Evolutionary conservation across 106 monocot genomes (phyloP), one percentile per base, ranked within the genome.

Genomic region (Posidonia australis): DNA sequence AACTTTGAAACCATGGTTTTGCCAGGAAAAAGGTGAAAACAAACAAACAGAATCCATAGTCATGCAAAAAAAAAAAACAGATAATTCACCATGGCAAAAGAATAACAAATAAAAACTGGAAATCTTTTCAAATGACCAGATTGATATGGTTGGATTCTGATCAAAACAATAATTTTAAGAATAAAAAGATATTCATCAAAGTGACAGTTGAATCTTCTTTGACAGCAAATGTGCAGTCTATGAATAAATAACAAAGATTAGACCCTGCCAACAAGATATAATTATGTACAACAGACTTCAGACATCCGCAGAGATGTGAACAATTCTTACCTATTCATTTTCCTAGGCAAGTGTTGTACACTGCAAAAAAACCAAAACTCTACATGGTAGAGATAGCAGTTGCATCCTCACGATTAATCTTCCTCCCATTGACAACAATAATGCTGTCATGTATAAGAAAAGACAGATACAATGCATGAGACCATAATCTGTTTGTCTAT

Each of bases 191-290:
- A 49, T 7, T 6, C 7, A 49, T 49, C 49, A 49, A 49, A 49
- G n/a, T 49, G 49, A 17, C 49, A 51, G 49, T 7, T 51, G 49
- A 51, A 51, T 51, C 49, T 51, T 51, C n/a, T 51, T 49, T 49
- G 16, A 19, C 49, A 4, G 49, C n/a, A 49, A 19, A 49, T n/a
- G 16, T 49, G 49, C 49, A 49, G 49, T 49, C 18, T 49, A 49
- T 51, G 17, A 18, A 17, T 17, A 18, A 20, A 20, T 51, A 14
- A 18, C n/a, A 5, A 18, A 17, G 6, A 19, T 51, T 51, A 20
- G n/a, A 51, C 0, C 49, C 49, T 17, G 49, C n/a, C 20, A 51
- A 51, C 20, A 51, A 0, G 16, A 1, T 9, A 51, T 19, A 18
- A 20, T 19, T 51, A 51, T 51, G 49, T 51, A 51, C 49, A 19